phyloP scores from a whole-genome alignment of 2,329 filamentous ascomycete species.

The Exophiala phaeomuriformis region DNA sequence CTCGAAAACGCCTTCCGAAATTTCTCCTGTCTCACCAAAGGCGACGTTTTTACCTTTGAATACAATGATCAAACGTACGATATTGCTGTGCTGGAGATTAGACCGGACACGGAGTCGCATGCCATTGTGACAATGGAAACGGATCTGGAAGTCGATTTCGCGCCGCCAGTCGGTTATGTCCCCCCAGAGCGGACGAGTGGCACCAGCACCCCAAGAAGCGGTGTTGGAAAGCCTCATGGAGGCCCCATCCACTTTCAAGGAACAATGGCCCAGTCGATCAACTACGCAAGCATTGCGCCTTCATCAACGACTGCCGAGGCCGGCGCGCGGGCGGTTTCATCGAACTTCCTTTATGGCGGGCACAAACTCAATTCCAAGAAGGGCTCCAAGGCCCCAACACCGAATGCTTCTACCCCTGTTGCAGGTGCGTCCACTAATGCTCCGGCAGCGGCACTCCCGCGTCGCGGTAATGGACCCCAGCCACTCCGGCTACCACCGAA shows the following conservation, averaged over 20 bases:
- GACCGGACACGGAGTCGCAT: constrained; percentile 74
- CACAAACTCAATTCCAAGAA: constrained; percentile 81
- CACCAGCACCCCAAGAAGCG: constrained; percentile 75
- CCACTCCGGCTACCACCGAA: constrained; percentile 77
- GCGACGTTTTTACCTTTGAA: constrained; percentile 89
- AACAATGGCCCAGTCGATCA: constrained; percentile 96
- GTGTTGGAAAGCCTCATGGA: constrained; percentile 50
- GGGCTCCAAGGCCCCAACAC: constrained; percentile 64
- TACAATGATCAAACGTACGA: constrained; percentile 95
- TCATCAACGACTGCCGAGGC: constrained; percentile 58
- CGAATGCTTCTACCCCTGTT: constrained; percentile 66
- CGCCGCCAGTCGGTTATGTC: constrained; percentile 85
- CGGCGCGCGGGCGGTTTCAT: constrained; percentile 57
- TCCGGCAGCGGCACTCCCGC: constrained; percentile 37
- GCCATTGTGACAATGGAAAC: constrained; percentile 91
- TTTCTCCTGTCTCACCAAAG: constrained; percentile 87
- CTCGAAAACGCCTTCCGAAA: constrained; percentile 94
- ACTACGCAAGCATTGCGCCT: constrained; percentile 85
- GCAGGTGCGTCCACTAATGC: constrained; percentile 47
- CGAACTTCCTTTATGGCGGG: constrained; percentile 72
- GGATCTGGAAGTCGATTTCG: constrained; percentile 93
- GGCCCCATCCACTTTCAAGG: constrained; percentile 76
- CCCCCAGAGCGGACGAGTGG: constrained; percentile 73
- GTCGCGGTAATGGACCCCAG: constrained; percentile 68
- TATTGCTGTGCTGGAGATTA: constrained; percentile 87